A percentile compares a stretch with the other conserved stretches of the same genome.
Evolutionary conservation across 345 rosid species (phyloP).

Genomic region (Bruguiera gymnorhiza): DNA sequence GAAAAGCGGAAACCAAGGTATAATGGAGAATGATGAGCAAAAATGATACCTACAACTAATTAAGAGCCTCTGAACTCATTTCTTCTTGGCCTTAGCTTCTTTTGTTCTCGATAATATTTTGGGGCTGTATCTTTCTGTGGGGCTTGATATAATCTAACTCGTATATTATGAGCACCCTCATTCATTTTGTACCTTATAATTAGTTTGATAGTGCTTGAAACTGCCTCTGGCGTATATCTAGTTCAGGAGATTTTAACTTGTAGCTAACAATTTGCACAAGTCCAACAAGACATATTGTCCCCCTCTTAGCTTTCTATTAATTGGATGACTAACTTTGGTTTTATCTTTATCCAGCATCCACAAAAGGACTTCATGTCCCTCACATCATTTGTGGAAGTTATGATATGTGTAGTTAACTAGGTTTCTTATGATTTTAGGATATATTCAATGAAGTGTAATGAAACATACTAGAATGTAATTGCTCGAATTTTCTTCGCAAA

Average conservation of each 20-base stretch:
- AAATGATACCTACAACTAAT: not conserved
- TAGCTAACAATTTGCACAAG: not conserved
- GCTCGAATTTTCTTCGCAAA: too few relatives aligned
- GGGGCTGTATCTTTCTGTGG: not conserved
- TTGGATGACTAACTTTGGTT: not conserved
- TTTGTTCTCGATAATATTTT: not conserved
- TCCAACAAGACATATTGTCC: not conserved
- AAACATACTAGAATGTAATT: too few relatives aligned
- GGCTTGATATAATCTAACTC: not conserved
- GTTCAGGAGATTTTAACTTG: not conserved
- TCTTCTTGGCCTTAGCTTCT: not conserved
- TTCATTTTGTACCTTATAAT: not conserved
- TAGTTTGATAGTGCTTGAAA: not conserved
- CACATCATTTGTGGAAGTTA: not conserved
- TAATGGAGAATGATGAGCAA: slow-evolving; percentile 39
- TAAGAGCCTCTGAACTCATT: not conserved
- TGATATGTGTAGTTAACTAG: not conserved
- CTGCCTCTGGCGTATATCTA: not conserved
- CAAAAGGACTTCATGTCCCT: not conserved
- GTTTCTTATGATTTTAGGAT: not conserved
- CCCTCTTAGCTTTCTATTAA: not conserved
- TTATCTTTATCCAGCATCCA: not conserved
- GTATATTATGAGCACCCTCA: not conserved
- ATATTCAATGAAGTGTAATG: too few relatives aligned
- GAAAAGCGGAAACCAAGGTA: slow-evolving; percentile 81